Percentiles rank a stretch among this genome's conserved stretches.
Conservation (phyloP, 805 yeast genomes). For the Candida broadrunensis region DNA sequence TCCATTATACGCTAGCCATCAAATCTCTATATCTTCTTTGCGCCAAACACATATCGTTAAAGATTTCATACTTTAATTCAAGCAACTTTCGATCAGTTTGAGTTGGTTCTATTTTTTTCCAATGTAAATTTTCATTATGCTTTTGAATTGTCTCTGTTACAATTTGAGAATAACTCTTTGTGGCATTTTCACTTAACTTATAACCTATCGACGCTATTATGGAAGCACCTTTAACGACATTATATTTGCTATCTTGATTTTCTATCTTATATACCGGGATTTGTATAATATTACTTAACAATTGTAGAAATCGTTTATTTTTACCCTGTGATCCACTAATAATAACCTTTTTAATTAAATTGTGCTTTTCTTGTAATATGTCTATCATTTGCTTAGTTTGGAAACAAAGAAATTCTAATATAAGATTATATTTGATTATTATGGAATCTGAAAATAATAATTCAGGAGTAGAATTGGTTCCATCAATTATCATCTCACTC, state of each 20-base stretch:
- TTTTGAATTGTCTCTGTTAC: no score
- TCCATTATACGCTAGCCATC: background rate
- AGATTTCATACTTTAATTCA: constrained; percentile 5
- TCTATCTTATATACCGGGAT: background rate
- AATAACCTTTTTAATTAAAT: constrained; percentile 32
- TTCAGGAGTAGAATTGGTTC: constrained; percentile 19
- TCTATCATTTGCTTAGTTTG: constrained; percentile 42
- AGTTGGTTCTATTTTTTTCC: background rate
- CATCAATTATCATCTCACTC: constrained; percentile 51
- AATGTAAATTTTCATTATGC: no score
- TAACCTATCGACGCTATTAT: constrained; percentile 6
- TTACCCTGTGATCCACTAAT: constrained; percentile 55
- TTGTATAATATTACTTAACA: constrained; percentile 1
- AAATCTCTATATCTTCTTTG: constrained; percentile 6
- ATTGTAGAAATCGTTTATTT: constrained; percentile 36
- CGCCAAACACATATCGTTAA: constrained; percentile 6
- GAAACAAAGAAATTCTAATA: constrained; percentile 50
- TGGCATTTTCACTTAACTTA: background rate
- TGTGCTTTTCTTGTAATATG: constrained; percentile 15
- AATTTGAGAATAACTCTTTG: no score
- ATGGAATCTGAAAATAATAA: constrained; percentile 26
- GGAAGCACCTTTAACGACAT: constrained; percentile 12
- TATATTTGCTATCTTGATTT: constrained; percentile 1
- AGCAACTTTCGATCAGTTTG: background rate
- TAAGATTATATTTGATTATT: constrained; percentile 41